Conservation (phyloP, 768 basidiomycete species). For the Boletus patriciae region DNA sequence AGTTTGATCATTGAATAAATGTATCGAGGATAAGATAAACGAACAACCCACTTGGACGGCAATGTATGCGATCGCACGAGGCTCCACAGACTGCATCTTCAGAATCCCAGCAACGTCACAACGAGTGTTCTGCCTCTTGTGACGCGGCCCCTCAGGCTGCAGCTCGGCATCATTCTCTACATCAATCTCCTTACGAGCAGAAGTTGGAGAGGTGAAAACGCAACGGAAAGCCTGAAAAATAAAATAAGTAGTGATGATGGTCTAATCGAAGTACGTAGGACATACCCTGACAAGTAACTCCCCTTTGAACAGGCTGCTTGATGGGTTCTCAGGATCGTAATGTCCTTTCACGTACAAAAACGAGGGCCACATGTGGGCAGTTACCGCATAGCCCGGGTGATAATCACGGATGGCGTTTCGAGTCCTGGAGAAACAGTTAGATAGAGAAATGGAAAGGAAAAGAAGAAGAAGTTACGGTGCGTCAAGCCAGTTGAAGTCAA, state of each 20-base stretch:
- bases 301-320: background rate
- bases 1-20: no score
- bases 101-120: slow-evolving; percentile 8
- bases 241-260: background rate
- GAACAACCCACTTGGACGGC: slow-evolving; percentile 22
- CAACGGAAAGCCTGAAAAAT: slow-evolving; percentile 14
- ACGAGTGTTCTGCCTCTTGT: background rate
- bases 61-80: slow-evolving; percentile 23
- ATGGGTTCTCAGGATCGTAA: background rate
- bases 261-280: background rate
- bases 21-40: background rate
- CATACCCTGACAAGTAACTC: slow-evolving; percentile 3
- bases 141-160: no score
- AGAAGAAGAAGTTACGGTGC: background rate
- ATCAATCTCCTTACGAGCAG: background rate
- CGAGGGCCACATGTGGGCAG: slow-evolving; percentile 2
- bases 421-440: background rate
- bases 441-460: background rate
- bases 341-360: background rate
- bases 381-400: background rate
- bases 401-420: background rate
- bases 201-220: slow-evolving; percentile 22
- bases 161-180: no score
- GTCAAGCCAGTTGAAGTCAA: slow-evolving; percentile 12
- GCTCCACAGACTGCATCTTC: slow-evolving; percentile 14